phyloP scores from a whole-genome alignment of 306 rosid genomes.

The Mucuna pruriens region DNA sequence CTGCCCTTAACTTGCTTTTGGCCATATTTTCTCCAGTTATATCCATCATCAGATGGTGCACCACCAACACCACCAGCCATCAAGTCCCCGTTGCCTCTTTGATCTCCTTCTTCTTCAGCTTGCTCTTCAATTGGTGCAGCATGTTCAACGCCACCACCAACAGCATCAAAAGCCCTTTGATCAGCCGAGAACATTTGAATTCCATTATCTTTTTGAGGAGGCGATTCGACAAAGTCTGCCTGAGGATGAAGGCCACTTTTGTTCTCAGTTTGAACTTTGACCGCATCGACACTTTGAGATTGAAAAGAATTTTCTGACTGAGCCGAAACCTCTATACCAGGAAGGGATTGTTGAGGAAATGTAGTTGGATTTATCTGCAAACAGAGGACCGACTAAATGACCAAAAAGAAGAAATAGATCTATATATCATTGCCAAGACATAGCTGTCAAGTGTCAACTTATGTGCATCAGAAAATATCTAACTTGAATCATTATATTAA shows the following conservation, averaged over 20 bases:
- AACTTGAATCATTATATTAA: conserved; percentile 21
- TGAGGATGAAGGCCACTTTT: conserved; percentile 57
- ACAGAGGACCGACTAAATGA: conserved; percentile 37
- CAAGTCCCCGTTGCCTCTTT: conserved; percentile 70
- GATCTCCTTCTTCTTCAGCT: conserved; percentile 75
- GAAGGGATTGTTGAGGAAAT: conserved; percentile 59
- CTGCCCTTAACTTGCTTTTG: conserved; percentile 98
- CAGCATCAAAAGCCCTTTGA: conserved; percentile 53
- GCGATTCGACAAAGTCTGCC: conserved; percentile 52
- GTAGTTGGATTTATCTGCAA: conserved; percentile 59
- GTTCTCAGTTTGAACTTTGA: conserved; percentile 55
- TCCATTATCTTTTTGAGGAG: conserved; percentile 53
- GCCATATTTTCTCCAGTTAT: conserved; percentile 96
- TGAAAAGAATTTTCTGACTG: conserved; percentile 68
- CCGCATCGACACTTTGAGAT: conserved; percentile 53
- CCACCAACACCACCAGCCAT: conserved; percentile 63
- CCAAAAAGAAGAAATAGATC: conserved; percentile 30
- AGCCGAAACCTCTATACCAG: conserved; percentile 59
- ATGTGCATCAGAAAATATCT: conserved; percentile 31
- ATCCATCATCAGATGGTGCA: conserved; percentile 83
- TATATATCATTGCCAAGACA: conserved; percentile 6
- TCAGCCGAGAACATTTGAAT: conserved; percentile 48
- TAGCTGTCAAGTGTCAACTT: conserved; percentile 26
- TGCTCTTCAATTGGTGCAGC: conserved; percentile 73
- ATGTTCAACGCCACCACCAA: conserved; percentile 51